Evolutionary conservation across 1,284 basidiomycete species (phyloP).

Genomic region (Coniferiporia sulphurascens): DNA sequence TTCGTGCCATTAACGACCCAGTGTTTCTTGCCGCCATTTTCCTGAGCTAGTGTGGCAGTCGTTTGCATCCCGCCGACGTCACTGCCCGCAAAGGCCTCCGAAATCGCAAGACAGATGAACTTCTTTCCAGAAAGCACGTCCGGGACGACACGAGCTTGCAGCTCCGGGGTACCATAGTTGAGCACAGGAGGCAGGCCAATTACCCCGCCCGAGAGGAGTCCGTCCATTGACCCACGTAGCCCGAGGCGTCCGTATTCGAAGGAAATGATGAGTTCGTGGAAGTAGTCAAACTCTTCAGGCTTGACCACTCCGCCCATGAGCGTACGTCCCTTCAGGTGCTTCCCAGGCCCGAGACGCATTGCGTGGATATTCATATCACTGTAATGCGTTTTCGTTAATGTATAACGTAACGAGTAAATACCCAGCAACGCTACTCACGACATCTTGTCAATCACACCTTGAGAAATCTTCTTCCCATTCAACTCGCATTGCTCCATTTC

Average conservation of each 20-base stretch:
- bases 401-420: neutral
- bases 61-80: constrained; percentile 86
- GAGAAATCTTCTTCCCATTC: constrained; percentile 72
- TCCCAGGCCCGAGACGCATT: constrained; percentile 90
- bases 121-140: constrained; percentile 79
- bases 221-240: constrained; percentile 83
- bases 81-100: constrained; percentile 87
- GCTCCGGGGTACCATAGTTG: constrained; percentile 79
- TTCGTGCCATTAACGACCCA: constrained; percentile 91
- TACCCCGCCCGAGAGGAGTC: constrained; percentile 74
- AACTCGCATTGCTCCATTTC: constrained; percentile 71
- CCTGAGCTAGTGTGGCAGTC: constrained; percentile 59
- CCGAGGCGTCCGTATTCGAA: constrained; percentile 82
- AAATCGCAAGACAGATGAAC: constrained; percentile 69
- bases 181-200: constrained; percentile 83
- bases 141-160: constrained; percentile 60
- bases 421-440: constrained; percentile 37
- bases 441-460: constrained; percentile 71
- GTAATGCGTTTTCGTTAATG: constrained; percentile 3
- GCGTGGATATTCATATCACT: constrained; percentile 77
- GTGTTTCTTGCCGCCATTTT: constrained; percentile 64
- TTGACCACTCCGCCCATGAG: constrained; percentile 83
- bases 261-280: constrained; percentile 81
- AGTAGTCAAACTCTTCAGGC: constrained; percentile 87
- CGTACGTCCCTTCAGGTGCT: constrained; percentile 82